Percentiles rank a stretch among this genome's conserved stretches.
Evolutionary conservation across 2,329 filamentous ascomycete genomes (phyloP).

Genomic region (Fragosphaeria purpurea): DNA sequence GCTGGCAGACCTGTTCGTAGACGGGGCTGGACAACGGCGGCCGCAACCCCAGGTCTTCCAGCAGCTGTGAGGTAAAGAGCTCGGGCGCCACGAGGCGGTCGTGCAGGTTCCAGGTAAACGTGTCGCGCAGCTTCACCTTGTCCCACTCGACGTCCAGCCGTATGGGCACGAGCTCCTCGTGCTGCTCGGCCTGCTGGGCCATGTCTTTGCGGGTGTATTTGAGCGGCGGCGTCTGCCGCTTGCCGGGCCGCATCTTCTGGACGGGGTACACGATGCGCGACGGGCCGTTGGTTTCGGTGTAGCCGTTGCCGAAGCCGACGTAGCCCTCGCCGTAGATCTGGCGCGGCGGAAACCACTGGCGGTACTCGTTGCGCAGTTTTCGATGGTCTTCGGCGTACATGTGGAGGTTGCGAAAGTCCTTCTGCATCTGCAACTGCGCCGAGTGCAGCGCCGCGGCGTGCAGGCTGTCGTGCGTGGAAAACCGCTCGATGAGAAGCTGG

Average conservation of each 20-base stretch:
- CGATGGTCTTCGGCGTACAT: slow-evolving; percentile 62
- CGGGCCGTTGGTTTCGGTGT: slow-evolving; percentile 60
- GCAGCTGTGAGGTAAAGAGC: slow-evolving; percentile 75
- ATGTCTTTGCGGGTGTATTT: slow-evolving; percentile 72
- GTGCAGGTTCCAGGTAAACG: slow-evolving; percentile 97
- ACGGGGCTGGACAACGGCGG: slow-evolving; percentile 57
- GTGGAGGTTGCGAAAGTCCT: slow-evolving; percentile 32
- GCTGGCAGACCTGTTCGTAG: slow-evolving; percentile 49
- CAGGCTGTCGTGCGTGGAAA: slow-evolving; percentile 43
- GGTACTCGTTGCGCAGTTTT: slow-evolving; percentile 44
- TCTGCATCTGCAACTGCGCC: slow-evolving; percentile 45
- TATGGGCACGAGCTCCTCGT: slow-evolving; percentile 85
- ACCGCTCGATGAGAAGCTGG: slow-evolving; percentile 43
- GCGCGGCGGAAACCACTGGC: slow-evolving; percentile 44
- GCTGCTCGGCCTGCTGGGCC: slow-evolving; percentile 75
- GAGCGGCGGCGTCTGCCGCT: slow-evolving; percentile 61
- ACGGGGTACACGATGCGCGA: slow-evolving; percentile 69
- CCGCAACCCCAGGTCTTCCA: slow-evolving; percentile 82
- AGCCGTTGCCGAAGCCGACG: slow-evolving; percentile 77
- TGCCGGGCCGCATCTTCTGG: slow-evolving; percentile 66
- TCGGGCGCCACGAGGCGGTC: slow-evolving; percentile 74
- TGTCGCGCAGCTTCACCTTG: slow-evolving; percentile 90
- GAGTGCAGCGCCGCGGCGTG: slow-evolving; percentile 44
- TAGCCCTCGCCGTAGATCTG: slow-evolving; percentile 66
- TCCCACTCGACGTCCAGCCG: slow-evolving; percentile 91